Percentiles rank a stretch among this genome's conserved stretches.
Conservation (phyloP, 176 grass and related monocot species). For the Lolium multiflorum region DNA sequence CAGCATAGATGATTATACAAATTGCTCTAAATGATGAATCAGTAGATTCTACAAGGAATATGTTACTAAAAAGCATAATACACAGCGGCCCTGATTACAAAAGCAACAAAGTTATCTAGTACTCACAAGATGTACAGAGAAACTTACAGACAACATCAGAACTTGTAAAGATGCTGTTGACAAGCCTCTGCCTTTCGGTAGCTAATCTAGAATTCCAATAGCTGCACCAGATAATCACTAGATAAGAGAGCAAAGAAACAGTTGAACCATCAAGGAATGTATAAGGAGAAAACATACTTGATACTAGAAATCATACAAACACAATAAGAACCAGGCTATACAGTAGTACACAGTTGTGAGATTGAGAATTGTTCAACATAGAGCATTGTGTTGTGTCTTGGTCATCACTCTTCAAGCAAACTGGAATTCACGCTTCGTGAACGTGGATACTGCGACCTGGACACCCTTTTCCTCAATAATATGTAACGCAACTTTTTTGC, state of each 20-base stretch:
- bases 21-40: constrained; percentile 29
- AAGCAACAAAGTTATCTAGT: background rate
- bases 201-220: constrained; percentile 97
- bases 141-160: constrained; percentile 93
- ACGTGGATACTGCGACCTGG: constrained; percentile 1
- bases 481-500: background rate
- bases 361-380: constrained; percentile 3
- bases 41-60: constrained; percentile 6
- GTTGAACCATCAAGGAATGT: background rate
- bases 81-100: background rate
- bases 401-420: constrained; percentile 28
- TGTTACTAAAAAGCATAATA: background rate
- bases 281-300: constrained; percentile 19
- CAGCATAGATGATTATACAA: background rate
- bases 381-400: background rate
- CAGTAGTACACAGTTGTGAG: background rate
- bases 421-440: background rate
- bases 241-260: constrained; percentile 33
- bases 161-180: constrained; percentile 59
- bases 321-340: background rate
- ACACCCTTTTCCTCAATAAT: background rate
- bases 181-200: constrained; percentile 85
- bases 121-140: background rate
- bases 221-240: constrained; percentile 51
- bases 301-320: background rate